Evolutionary conservation across 441 rosid genomes (phyloP).

Genomic region (Corymbia calophylla): DNA sequence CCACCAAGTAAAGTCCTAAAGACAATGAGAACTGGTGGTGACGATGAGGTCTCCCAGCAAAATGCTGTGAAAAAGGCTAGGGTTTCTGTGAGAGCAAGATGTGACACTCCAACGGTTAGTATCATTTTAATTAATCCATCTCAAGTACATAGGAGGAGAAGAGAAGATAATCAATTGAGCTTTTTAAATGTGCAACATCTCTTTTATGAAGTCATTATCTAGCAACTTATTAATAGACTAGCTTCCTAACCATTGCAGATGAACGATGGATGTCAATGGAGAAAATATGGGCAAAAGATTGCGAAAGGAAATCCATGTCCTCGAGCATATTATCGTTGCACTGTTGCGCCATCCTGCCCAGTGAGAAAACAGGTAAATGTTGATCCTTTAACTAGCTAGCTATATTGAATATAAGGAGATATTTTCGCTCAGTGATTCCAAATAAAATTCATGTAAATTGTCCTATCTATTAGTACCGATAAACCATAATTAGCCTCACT

Average conservation of each 20-base stretch:
- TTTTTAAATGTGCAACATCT: not conserved
- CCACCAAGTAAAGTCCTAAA: slow-evolving; percentile 42
- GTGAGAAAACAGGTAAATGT: slow-evolving; percentile 10
- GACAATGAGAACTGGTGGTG: slow-evolving; percentile 19
- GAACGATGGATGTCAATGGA: slow-evolving; percentile 16
- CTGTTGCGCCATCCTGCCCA: slow-evolving; percentile 8
- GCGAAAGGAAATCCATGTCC: slow-evolving; percentile 14
- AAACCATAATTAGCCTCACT: not conserved
- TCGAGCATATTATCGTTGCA: slow-evolving; percentile 14
- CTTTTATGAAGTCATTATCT: not conserved
- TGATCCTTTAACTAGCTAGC: not conserved
- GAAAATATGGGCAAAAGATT: slow-evolving; percentile 13
- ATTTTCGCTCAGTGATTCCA: not conserved
- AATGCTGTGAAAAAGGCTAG: slow-evolving; percentile 61
- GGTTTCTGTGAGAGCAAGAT: slow-evolving; percentile 86
- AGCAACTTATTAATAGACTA: not conserved
- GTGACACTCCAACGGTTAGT: slow-evolving; percentile 76
- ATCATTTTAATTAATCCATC: not conserved
- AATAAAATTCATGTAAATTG: not conserved
- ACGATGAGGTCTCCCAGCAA: slow-evolving; percentile 53
- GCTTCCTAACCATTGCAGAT: not conserved
- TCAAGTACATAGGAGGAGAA: not conserved
- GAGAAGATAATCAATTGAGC: not conserved
- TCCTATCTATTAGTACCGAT: not conserved
- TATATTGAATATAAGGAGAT: not conserved